Conservation (phyloP, 1,284 basidiomycete genomes). For the Xanthoconium separans region DNA sequence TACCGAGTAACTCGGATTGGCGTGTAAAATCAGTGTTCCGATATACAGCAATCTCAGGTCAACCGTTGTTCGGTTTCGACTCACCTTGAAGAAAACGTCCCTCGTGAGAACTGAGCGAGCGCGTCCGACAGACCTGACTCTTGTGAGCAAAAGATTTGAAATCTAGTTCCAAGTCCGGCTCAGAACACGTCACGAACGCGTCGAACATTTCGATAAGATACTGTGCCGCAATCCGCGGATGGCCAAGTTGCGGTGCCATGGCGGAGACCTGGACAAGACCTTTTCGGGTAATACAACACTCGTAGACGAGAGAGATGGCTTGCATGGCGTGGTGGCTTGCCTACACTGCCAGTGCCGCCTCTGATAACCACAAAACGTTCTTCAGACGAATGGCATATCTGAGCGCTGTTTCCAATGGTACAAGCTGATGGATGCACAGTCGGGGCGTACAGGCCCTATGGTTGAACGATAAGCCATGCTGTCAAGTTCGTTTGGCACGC, state of each 20-base stretch:
- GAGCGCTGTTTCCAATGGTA: background rate
- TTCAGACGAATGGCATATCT: background rate
- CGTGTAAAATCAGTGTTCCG: background rate
- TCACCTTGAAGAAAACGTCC: background rate
- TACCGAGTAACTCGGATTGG: background rate
- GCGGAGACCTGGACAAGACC: background rate
- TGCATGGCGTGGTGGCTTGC: background rate
- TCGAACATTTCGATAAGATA: background rate
- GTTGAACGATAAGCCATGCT: background rate
- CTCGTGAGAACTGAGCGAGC: background rate
- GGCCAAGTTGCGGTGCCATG: background rate
- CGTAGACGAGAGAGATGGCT: background rate
- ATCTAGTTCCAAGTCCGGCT: background rate
- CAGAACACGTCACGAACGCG: background rate
- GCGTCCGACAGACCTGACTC: background rate
- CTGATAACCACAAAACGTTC: background rate
- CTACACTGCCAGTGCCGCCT: background rate
- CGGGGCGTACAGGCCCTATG: background rate
- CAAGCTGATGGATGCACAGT: background rate
- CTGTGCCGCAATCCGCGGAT: background rate
- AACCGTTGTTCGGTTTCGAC: background rate
- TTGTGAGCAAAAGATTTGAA: background rate
- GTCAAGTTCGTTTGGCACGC: background rate
- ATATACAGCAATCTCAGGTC: constrained; percentile 7
- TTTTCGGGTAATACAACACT: background rate